Percentiles rank a stretch among this genome's conserved stretches.
Evolutionary conservation across 192 early-diverging fungal genomes (phyloP).

Genomic region (Spinellus fusiger): DNA sequence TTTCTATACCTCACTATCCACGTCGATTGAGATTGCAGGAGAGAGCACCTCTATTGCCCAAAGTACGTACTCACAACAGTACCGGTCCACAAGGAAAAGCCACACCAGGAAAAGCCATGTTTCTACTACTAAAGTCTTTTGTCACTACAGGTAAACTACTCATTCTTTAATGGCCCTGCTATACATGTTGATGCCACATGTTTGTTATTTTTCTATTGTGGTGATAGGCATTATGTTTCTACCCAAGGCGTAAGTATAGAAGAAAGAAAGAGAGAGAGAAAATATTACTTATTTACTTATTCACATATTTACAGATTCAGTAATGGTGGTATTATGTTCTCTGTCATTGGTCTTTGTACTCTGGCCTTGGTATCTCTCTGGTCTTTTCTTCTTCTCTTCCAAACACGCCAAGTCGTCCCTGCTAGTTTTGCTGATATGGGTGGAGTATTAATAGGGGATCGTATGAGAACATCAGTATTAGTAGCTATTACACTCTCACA

Average conservation of each 20-base stretch:
- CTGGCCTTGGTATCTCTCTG: constrained; percentile 55
- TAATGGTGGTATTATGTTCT: constrained; percentile 62
- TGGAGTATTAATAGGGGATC: constrained; percentile 52
- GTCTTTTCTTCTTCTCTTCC: constrained; percentile 62
- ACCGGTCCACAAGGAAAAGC: constrained; percentile 44
- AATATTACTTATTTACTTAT: neutral
- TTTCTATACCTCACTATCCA: neutral
- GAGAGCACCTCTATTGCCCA: constrained; percentile 15
- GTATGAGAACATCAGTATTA: constrained; percentile 57
- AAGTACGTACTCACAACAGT: constrained; percentile 2
- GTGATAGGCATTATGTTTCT: constrained; percentile 31
- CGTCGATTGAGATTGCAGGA: constrained; percentile 12
- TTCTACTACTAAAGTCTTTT: constrained; percentile 76
- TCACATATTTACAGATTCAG: constrained; percentile 39
- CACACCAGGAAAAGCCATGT: constrained; percentile 66
- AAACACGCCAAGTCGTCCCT: constrained; percentile 54
- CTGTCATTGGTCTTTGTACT: constrained; percentile 38
- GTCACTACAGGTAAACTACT: constrained; percentile 31
- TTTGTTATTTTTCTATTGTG: neutral
- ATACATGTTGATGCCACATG: neutral
- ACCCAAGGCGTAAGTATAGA: constrained; percentile 19
- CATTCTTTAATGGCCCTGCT: neutral
- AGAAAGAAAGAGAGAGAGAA: neutral
- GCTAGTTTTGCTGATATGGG: constrained; percentile 71
- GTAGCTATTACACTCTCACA: constrained; percentile 42